Evolutionary conservation across 2,329 filamentous ascomycete species (phyloP), one percentile per base, ranked within the genome.

Genomic region (Verticillium tricorpus): DNA sequence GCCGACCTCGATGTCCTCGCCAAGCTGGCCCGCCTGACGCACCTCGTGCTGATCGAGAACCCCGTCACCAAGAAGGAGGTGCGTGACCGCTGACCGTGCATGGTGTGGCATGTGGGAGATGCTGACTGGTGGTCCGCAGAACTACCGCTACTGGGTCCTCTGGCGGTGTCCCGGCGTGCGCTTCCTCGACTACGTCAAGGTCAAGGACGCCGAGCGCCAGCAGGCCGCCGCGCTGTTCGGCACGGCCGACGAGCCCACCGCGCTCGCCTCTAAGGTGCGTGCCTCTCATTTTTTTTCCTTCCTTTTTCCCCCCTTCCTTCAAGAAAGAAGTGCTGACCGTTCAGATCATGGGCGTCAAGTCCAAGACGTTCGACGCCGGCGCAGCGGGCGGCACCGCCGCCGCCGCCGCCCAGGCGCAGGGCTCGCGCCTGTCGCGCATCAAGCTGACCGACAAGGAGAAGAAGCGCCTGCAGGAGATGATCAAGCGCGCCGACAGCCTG

Each of bases 31-130:
- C 82, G 83, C 62, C 77, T 99, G 74, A 93, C 89, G 62, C 92
- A 97, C 76, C 74, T 99, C 69, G 87, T 90, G 45, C 74, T 98
- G 73, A 74, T 90, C 61, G 93, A 96, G 64, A 98, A 98, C 74
- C 94, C 95, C 0, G 91, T 98, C 8, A 87, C 91, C 28, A 91
- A 90, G 80, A 96, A 94, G 78, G 93, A 98, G 87, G 93, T 96
- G 74, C 69, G 89, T 77, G 57, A 19, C 56, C 15, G 3, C 7
- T 31, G 22, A 2, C 22, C 15, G 5, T n/a, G 2, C 52, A 25
- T 5, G 8, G 17, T 11, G 25, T 32, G 1, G 8, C 34, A 8
- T 11, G 25, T 32, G 1, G 8, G 35, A 8, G 22, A 34, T 34
- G n/a, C 57, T 61, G 45, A 64, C 62, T 63, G 59, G 65, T 55